phyloP scores from a whole-genome alignment of 176 grass and related monocot genomes.

The Juncus effusus region DNA sequence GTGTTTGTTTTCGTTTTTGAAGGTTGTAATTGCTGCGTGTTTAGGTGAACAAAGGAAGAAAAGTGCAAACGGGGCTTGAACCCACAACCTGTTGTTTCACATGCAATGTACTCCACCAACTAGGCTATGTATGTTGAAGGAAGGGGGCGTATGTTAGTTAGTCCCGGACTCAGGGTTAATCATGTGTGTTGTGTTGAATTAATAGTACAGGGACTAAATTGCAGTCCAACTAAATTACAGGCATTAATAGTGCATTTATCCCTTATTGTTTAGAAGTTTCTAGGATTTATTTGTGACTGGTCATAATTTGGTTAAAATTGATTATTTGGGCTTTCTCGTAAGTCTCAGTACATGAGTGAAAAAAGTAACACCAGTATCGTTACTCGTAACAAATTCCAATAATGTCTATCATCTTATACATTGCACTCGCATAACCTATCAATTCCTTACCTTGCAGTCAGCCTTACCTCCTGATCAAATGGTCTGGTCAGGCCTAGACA shows the following conservation, averaged over 20 bases:
- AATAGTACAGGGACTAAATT: too few species aligned
- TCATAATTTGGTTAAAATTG: neutral
- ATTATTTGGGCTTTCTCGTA: slow-evolving; percentile 10
- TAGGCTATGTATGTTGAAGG: too few species aligned
- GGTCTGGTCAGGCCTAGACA: slow-evolving; percentile 92
- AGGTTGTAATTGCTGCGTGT: neutral
- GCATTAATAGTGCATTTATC: too few species aligned
- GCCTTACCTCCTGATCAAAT: slow-evolving; percentile 93
- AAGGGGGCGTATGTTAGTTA: too few species aligned
- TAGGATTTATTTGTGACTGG: too few species aligned
- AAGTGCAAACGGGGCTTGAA: too few species aligned
- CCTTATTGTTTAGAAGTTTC: too few species aligned
- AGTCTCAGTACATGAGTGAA: slow-evolving; percentile 4
- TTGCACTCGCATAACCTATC: neutral
- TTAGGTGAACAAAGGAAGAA: neutral
- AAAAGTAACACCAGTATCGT: neutral
- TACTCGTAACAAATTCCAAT: neutral
- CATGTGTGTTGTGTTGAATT: too few species aligned
- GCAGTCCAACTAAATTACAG: too few species aligned
- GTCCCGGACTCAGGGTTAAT: too few species aligned
- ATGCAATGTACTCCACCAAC: too few species aligned
- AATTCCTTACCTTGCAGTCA: slow-evolving; percentile 43
- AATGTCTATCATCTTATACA: slow-evolving; percentile 2
- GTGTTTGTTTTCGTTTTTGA: neutral
- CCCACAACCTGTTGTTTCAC: neutral